Evolutionary conservation across 768 basidiomycete species (phyloP).

Genomic region (Crepidotus variabilis): DNA sequence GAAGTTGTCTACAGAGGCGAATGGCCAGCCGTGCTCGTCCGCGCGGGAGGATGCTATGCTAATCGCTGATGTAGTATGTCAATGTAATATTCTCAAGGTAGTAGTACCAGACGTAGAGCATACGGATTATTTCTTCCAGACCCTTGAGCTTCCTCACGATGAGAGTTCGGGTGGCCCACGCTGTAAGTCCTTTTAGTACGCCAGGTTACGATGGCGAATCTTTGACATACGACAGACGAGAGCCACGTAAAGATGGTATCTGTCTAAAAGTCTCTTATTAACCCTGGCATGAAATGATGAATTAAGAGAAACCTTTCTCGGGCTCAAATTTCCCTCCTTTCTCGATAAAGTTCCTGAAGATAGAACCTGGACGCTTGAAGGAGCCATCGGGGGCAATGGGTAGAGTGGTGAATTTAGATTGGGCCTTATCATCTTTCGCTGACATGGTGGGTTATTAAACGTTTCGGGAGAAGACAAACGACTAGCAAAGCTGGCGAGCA

Average conservation of each 20-base stretch:
- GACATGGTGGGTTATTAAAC: constrained; percentile 21
- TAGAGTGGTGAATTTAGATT: constrained; percentile 53
- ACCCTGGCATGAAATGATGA: background rate
- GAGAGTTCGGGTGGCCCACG: constrained; percentile 95
- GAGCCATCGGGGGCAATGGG: constrained; percentile 56
- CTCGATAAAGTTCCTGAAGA: constrained; percentile 56
- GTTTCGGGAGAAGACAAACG: too few relatives aligned
- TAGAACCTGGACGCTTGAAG: constrained; percentile 47
- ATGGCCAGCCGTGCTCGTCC: too few relatives aligned
- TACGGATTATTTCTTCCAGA: constrained; percentile 78
- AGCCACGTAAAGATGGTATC: constrained; percentile 91
- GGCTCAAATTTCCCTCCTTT: constrained; percentile 45
- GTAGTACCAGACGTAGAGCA: too few relatives aligned
- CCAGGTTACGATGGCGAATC: background rate
- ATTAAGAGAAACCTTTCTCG: constrained; percentile 57
- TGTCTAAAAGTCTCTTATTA: constrained; percentile 43
- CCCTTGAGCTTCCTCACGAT: too few relatives aligned
- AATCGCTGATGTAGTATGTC: too few relatives aligned
- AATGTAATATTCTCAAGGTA: too few relatives aligned
- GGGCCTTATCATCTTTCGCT: constrained; percentile 26
- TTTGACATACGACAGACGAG: constrained; percentile 66
- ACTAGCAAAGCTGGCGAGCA: too few relatives aligned
- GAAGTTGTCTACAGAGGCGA: too few relatives aligned
- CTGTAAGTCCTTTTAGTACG: constrained; percentile 29
- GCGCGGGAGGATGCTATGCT: too few relatives aligned